Percentiles rank a stretch among this genome's conserved stretches.
Conservation (phyloP, 176 grass and related monocot genomes). For the Oropetium thomaeum region DNA sequence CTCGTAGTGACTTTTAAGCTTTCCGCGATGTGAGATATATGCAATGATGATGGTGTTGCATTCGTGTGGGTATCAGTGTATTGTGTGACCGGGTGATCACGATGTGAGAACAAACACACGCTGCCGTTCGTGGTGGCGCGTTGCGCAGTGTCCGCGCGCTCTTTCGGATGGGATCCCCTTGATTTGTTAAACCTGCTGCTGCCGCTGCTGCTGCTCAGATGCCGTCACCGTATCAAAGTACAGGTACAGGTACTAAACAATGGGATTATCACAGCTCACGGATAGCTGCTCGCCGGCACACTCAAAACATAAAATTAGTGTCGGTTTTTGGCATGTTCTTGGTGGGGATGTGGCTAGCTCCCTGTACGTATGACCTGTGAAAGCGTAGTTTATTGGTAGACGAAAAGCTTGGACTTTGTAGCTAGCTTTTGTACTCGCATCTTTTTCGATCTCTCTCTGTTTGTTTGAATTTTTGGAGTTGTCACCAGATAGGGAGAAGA, state of each 20-base stretch:
- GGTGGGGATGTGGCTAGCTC: conserved; percentile 17
- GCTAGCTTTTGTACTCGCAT: background rate
- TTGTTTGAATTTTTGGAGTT: conserved; percentile 9
- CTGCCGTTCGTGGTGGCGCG: no score
- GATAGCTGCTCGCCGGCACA: background rate
- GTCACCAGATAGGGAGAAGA: background rate
- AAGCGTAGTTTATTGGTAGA: background rate
- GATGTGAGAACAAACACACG: conserved; percentile 34
- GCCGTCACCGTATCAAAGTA: conserved; percentile 25
- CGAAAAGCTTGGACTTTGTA: conserved; percentile 17
- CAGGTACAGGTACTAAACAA: background rate
- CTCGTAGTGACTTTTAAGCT: conserved; percentile 15
- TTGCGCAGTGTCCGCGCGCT: background rate
- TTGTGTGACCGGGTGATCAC: conserved; percentile 15
- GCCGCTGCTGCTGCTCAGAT: no score
- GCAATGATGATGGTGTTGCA: background rate
- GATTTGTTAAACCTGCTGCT: conserved; percentile 29
- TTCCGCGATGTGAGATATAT: conserved; percentile 30
- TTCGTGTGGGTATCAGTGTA: conserved; percentile 25
- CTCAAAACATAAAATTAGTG: background rate
- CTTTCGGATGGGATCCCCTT: background rate
- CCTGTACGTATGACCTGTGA: conserved; percentile 2
- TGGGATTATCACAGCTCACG: background rate
- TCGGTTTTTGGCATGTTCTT: conserved; percentile 23
- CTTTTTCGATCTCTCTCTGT: background rate